Base-by-base conservation (phyloP, 2,329 filamentous ascomycete genomes). In the Daldinia sp. region DNA sequence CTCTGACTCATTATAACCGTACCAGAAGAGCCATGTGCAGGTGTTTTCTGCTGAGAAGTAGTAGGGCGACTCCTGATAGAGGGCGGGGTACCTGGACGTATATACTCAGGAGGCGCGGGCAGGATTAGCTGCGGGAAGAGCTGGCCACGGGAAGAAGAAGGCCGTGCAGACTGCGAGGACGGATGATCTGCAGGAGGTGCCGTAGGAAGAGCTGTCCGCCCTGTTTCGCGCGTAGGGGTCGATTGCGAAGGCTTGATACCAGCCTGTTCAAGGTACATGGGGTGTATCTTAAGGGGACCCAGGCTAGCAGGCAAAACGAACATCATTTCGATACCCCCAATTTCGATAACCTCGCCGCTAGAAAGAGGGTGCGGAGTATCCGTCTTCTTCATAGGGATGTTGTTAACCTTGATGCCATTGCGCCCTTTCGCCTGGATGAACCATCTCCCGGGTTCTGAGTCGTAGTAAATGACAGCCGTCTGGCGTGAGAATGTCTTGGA, bases 281-380 rank as follows among this genome's bases (percentile, higher is more conserved):
- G 86, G 76, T 92, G 88, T 67, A 97, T 90, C 53, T 87, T 85
- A 28, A 94, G 85, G 26, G 88, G 87, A 63, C 83, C 84, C 51
- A 88, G 85, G 72, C 92, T 90, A 26, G 89, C 89, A 0, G 96
- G 95, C n/a, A 97, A 88, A 54, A 98, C 93, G 80, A 99, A 99
- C 85, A 98, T 95, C 96, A 99, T 99, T 82, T 99, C 95, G 0
- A 96, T 92, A 60, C 93, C 93, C 74, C 92, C 92, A 76, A 98
- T 93, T 77, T 97, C 94, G 65, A 99, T 90, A 48, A 98, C 93
- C 78, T 95, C 91, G 65, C 96, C 96, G 75, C 94, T 97, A 46
- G 89, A 88, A 28, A 99, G 86, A 33, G 88, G 82, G 37, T 89
- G 87, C 39, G 88, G 86, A 42, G 86, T 82, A 33, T 82, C 79